Base-by-base conservation (phyloP, 1,139 yeast species). In the Casaregolazyma lundiana region DNA sequence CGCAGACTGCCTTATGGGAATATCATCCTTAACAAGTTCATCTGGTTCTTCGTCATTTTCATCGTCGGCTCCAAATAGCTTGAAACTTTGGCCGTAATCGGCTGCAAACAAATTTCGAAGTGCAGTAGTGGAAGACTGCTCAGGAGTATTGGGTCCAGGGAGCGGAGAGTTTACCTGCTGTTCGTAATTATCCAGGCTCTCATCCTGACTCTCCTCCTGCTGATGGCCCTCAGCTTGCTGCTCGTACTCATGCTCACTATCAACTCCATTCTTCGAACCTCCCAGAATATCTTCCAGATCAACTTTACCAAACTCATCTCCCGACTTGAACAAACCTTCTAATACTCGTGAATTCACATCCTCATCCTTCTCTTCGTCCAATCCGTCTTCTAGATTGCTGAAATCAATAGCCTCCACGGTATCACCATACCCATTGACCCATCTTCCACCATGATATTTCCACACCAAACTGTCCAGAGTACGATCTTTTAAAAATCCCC, bases 381-480 rank as follows among this genome's bases (percentile, higher is more conserved):
- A 51, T 5, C 38, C 50, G 15, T 42, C 46, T 40, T 56, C 58
- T 13, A 44, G 43, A 21, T 34, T 38, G 16, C 44, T 44, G 26
- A 51, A 48, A 32, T 54, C 53, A 4, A 54, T 55, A 3, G 56
- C 72, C 58, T 89, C 96, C 16, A 88, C 74, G 6, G 85, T 74
- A 62, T 87, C 95, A 46, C 84, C 87, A 54, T 79, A 80, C 6
- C 94, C 94, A 65, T 88, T 88, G 55, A 73, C 75, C 98, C 98
- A 92, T 38, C 73, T 75, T 0, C 87, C 87, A 50, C 81, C 75
- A 13, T 64, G 68, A 61, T 77, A 90, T 46, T 69, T 68, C 65
- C 73, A 77, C 0, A 84, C 84, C 56, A 89, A 70, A 55, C 83
- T 92, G 38, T 76, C 73, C 1, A 73, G 62, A 2, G 76, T 70